A percentile compares a stretch with the other conserved stretches of the same genome.
phyloP scores from a whole-genome alignment of 148 eudicot genomes.

The Chenopodium quinoa region DNA sequence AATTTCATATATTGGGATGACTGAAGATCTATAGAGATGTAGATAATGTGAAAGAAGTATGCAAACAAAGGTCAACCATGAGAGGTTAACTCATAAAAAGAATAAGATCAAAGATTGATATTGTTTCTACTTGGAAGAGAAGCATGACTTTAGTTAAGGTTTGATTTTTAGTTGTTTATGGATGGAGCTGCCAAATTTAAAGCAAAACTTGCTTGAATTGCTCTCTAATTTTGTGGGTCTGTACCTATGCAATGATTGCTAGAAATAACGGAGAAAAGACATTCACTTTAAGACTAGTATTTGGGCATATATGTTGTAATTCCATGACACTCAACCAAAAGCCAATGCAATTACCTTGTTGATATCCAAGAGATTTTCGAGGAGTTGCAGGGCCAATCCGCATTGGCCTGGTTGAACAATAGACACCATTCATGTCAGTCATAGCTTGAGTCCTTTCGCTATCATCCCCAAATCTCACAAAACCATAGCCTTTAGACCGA shows the following conservation, averaged over 20 bases:
- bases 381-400: conserved; percentile 95
- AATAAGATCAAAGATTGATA: neutral
- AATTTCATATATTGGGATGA: neutral
- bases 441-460: conserved; percentile 78
- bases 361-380: conserved; percentile 81
- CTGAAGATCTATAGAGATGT: neutral
- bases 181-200: neutral
- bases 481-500: conserved; percentile 94
- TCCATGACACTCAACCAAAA: neutral
- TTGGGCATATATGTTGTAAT: neutral
- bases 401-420: conserved; percentile 92
- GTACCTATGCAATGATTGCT: neutral
- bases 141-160: neutral
- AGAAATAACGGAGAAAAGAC: neutral
- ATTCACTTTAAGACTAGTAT: neutral
- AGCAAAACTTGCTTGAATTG: neutral
- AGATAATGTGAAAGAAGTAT: neutral
- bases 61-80: neutral
- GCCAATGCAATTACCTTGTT: conserved; percentile 46
- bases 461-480: conserved; percentile 97
- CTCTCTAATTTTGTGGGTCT: neutral
- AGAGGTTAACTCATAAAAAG: no score
- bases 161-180: no score
- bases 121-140: neutral
- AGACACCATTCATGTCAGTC: conserved; percentile 92